phyloP scores from a whole-genome alignment of 2,329 filamentous ascomycete species.

The Colletotrichum trifolii region DNA sequence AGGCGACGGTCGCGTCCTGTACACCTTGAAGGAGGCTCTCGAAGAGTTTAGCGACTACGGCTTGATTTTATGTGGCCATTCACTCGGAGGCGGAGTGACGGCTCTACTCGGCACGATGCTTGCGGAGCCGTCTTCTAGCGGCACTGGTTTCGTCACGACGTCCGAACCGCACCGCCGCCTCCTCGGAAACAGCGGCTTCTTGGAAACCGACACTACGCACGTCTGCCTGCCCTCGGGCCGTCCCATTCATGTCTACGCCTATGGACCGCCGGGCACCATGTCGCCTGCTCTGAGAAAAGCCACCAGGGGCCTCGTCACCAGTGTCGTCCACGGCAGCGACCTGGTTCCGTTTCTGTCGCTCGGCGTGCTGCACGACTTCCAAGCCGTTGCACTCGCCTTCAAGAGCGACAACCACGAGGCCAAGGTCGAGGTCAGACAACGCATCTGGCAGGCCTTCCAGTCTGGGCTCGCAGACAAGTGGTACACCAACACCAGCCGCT shows the following conservation, averaged over 20 bases:
- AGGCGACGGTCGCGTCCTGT: constrained; percentile 73
- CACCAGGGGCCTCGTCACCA: constrained; percentile 80
- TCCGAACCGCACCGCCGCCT: constrained; percentile 57
- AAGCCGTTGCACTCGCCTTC: constrained; percentile 77
- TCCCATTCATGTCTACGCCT: constrained; percentile 83
- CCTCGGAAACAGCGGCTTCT: constrained; percentile 45
- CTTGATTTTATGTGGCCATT: constrained; percentile 76
- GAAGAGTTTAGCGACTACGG: constrained; percentile 76
- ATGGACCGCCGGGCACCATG: constrained; percentile 79
- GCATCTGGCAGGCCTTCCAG: constrained; percentile 74
- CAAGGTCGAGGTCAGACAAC: constrained; percentile 72
- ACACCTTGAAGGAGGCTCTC: constrained; percentile 73
- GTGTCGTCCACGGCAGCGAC: constrained; percentile 77
- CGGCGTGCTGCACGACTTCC: constrained; percentile 79
- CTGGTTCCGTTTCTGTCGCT: constrained; percentile 79
- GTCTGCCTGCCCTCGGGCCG: constrained; percentile 72
- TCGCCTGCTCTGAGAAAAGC: constrained; percentile 75
- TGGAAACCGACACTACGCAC: constrained; percentile 40
- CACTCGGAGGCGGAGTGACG: constrained; percentile 76
- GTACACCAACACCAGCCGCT: constrained; percentile 54
- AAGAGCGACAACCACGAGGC: constrained; percentile 76
- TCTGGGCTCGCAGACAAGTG: constrained; percentile 71
- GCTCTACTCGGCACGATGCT: constrained; percentile 78
- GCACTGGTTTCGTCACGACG: constrained; percentile 72
- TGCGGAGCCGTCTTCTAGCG: constrained; percentile 67